phyloP scores from a whole-genome alignment of 2,329 filamentous ascomycete species.

The Pleomassaria siparia region DNA sequence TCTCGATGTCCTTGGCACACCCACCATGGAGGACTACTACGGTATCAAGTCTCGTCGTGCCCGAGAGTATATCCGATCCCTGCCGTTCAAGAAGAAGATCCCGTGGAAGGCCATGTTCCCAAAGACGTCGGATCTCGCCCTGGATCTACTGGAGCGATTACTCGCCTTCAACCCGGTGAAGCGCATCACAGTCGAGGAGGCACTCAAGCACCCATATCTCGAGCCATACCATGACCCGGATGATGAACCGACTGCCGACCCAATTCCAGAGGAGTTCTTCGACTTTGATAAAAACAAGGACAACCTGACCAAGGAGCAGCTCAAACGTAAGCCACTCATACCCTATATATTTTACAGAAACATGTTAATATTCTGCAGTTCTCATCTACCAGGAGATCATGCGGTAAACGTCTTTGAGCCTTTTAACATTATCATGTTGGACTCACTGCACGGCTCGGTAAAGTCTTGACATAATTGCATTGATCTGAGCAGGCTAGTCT shows the following conservation, averaged over 20 bases:
- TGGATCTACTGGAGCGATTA: constrained; percentile 92
- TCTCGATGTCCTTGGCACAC: constrained; percentile 93
- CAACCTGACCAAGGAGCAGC: constrained; percentile 93
- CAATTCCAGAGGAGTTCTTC: constrained; percentile 98
- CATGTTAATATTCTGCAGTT: constrained; percentile 47
- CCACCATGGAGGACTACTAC: constrained; percentile 99
- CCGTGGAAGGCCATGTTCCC: constrained; percentile 96
- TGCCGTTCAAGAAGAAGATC: constrained; percentile 99
- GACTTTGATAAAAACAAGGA: constrained; percentile 99
- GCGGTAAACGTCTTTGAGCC: constrained; percentile 52
- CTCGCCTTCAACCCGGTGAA: constrained; percentile 98
- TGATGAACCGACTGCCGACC: constrained; percentile 93
- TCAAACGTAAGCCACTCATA: constrained; percentile 68
- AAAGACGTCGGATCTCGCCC: constrained; percentile 95
- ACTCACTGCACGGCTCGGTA: constrained; percentile 5
- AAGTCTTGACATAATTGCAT: constrained; percentile 14
- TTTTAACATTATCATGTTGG: constrained; percentile 14
- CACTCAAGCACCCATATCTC: constrained; percentile 94
- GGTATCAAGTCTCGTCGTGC: constrained; percentile 98
- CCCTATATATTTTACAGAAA: not conserved
- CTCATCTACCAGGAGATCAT: constrained; percentile 98
- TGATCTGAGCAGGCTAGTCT: constrained; percentile 27
- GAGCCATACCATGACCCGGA: constrained; percentile 99
- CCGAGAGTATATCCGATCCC: constrained; percentile 94
- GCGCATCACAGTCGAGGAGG: constrained; percentile 97